A percentile compares a stretch with the other conserved stretches of the same genome.
Evolutionary conservation across 108 stramenopile genomes (phyloP).

Genomic region (Pseudonitzschia pungens): DNA sequence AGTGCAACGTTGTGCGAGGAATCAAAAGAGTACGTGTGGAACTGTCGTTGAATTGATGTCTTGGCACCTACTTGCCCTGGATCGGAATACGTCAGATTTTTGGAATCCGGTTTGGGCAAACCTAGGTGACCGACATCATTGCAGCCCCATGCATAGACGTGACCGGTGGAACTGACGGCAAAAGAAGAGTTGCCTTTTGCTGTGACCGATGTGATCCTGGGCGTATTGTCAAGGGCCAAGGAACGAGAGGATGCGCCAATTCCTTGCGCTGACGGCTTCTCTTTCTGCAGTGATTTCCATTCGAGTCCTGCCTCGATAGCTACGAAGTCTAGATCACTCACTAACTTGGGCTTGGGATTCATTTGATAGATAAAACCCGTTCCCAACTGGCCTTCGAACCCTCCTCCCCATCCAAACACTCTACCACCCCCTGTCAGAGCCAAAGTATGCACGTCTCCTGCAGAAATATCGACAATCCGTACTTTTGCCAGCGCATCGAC

Average conservation of each 20-base stretch:
- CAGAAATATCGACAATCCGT: constrained; percentile 63
- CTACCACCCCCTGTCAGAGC: constrained; percentile 82
- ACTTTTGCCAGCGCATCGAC: constrained; percentile 69
- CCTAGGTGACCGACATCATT: constrained; percentile 73
- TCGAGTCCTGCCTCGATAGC: constrained; percentile 51
- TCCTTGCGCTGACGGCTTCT: constrained; percentile 11
- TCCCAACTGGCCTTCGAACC: constrained; percentile 94
- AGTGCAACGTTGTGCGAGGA: constrained; percentile 67
- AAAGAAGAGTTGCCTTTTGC: constrained; percentile 75
- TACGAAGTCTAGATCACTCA: constrained; percentile 58
- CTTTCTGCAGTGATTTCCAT: constrained; percentile 39
- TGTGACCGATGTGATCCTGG: constrained; percentile 58
- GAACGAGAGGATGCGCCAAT: constrained; percentile 4
- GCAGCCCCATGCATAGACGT: constrained; percentile 84
- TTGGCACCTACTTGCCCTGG: constrained; percentile 5
- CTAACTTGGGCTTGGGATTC: constrained; percentile 52
- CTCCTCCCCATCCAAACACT: constrained; percentile 90
- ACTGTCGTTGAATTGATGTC: constrained; percentile 31
- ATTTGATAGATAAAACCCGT: constrained; percentile 55
- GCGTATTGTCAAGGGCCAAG: constrained; percentile 24
- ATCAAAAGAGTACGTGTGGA: constrained; percentile 57
- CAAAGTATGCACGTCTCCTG: constrained; percentile 93
- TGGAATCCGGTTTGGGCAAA: constrained; percentile 40
- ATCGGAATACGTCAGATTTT: constrained; percentile 18
- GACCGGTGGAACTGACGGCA: constrained; percentile 66